Evolutionary conservation across 2,329 filamentous ascomycete genomes (phyloP).

Genomic region (Metarhizium guizhouense): DNA sequence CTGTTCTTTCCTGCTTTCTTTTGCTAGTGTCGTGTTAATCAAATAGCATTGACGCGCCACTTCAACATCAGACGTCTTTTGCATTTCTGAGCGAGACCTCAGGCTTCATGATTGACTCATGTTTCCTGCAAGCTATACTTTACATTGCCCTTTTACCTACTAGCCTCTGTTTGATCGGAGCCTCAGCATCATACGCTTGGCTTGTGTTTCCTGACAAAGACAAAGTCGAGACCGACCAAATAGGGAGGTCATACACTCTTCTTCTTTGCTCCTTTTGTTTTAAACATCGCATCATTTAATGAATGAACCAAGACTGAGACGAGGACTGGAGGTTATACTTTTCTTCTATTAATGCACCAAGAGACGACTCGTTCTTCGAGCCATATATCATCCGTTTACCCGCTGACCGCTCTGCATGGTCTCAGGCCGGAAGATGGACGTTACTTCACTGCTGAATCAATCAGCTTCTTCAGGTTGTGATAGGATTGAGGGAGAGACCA

Average conservation of each 20-base stretch:
- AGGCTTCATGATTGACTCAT: slow-evolving; percentile 1
- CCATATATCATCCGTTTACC: background rate
- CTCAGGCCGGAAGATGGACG: slow-evolving; percentile 24
- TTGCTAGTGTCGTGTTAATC: slow-evolving; percentile 3
- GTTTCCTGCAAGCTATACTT: background rate
- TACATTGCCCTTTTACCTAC: background rate
- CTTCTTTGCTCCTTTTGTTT: background rate
- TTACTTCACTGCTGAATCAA: slow-evolving; percentile 31
- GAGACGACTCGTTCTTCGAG: background rate
- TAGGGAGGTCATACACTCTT: background rate
- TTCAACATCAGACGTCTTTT: slow-evolving; percentile 6
- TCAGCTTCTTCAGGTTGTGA: slow-evolving; percentile 11
- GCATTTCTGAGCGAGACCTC: background rate
- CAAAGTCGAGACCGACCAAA: background rate
- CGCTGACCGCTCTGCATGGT: background rate
- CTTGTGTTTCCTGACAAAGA: background rate
- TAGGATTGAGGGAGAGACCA: slow-evolving; percentile 7
- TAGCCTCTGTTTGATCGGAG: background rate
- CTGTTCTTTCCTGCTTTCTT: background rate
- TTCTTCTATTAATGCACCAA: background rate
- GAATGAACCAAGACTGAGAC: background rate
- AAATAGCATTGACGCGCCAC: slow-evolving; percentile 7
- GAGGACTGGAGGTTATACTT: background rate
- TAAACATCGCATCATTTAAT: background rate
- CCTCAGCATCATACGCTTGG: background rate